Percentiles rank a stretch among this genome's conserved stretches.
Evolutionary conservation across 169 alveolate species (phyloP).

Genomic region (Cyclospora cayetanensis): DNA sequence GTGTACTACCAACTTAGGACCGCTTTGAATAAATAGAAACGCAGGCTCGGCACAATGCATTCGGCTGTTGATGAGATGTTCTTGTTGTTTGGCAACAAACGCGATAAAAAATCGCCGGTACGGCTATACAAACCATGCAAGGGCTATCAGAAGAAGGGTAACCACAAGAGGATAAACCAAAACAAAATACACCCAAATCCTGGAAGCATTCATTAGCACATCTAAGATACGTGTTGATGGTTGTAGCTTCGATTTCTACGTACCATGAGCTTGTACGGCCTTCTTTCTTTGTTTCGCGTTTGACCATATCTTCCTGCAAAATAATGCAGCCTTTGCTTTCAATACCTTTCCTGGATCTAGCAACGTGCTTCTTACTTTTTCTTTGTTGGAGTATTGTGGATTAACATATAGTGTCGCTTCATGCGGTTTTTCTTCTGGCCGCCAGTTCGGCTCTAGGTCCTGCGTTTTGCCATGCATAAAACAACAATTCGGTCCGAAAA

Average conservation of each 20-base stretch:
- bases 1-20: too few species aligned
- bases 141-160: background rate
- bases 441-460: constrained; percentile 11
- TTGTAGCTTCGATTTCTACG: background rate
- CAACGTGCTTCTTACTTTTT: constrained; percentile 11
- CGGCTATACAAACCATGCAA: constrained; percentile 17
- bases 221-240: background rate
- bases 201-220: background rate
- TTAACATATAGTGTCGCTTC: background rate
- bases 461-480: background rate
- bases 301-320: background rate
- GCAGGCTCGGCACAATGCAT: too few species aligned
- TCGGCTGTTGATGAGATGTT: too few species aligned
- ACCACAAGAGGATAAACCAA: background rate
- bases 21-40: too few species aligned
- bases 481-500: too few species aligned
- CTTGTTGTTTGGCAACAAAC: too few species aligned
- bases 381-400: background rate
- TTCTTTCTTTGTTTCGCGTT: background rate
- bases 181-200: constrained; percentile 38
- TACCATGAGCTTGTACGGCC: background rate
- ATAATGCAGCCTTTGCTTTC: too few species aligned
- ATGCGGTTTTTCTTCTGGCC: background rate
- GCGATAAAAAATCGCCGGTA: too few species aligned
- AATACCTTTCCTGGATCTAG: too few species aligned